Evolutionary conservation across 2,329 filamentous ascomycete genomes (phyloP).

Genomic region (Setomelanomma holmii): DNA sequence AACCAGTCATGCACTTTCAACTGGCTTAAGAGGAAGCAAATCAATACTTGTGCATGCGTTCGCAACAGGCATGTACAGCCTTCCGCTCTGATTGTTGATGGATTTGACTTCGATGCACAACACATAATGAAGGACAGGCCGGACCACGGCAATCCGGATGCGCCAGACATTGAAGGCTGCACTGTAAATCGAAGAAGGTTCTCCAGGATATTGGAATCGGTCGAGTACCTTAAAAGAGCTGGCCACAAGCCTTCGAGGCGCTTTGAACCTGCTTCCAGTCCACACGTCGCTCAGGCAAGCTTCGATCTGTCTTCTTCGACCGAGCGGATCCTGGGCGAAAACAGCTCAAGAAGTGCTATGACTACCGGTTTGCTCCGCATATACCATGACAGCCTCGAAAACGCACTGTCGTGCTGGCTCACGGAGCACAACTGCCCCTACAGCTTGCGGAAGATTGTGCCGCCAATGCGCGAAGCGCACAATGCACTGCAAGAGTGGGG

Average conservation of each 20-base stretch:
- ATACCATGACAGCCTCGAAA: constrained; percentile 63
- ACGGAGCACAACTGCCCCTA: constrained; percentile 62
- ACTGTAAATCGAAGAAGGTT: too few species aligned
- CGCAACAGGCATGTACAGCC: background rate
- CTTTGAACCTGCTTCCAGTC: too few species aligned
- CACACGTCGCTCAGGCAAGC: background rate
- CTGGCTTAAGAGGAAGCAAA: constrained; percentile 41
- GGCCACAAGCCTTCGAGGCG: too few species aligned
- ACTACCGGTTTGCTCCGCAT: constrained; percentile 55
- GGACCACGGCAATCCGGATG: too few species aligned
- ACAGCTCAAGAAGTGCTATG: constrained; percentile 27
- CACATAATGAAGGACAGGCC: too few species aligned
- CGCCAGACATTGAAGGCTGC: too few species aligned
- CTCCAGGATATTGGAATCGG: too few species aligned
- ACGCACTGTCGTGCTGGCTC: constrained; percentile 62
- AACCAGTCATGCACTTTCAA: constrained; percentile 55
- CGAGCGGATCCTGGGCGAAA: background rate
- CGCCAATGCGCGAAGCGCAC: constrained; percentile 27
- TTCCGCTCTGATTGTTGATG: too few species aligned
- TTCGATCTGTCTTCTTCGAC: background rate
- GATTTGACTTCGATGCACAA: too few species aligned
- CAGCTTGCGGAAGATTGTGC: constrained; percentile 26
- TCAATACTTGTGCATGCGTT: background rate
- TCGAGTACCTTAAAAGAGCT: too few species aligned
- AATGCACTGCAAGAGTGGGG: constrained; percentile 51